Base-by-base conservation (phyloP, 1,284 basidiomycete species). In the Trametes pubescens region DNA sequence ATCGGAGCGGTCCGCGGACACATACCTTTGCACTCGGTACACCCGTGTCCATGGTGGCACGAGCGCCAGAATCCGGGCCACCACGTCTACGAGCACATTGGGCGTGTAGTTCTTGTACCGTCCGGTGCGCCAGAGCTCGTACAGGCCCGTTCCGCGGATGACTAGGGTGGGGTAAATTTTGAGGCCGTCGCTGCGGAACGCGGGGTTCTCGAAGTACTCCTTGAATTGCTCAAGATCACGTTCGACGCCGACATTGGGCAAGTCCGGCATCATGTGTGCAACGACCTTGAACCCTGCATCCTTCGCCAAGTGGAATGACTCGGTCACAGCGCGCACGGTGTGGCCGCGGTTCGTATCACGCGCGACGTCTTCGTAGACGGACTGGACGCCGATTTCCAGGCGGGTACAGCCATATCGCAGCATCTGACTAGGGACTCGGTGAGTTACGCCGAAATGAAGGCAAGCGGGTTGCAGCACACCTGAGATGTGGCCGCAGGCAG, bases 261-360 rank as follows among this genome's bases (percentile, higher is more conserved):
- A 86, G 79, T 98, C 91, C 59, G 95, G 93, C 96, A 98, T 98
- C 96, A 98, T 98, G 75, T 98, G 96, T 21, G 95, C 95, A 46
- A 98, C 96, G 61, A 98, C 95, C 81, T 99, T 99, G 90, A 99
- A 99, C 11, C 97, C 97, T 1, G 97, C 97, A 72, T 99, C 97
- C 79, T 99, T 99, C 38, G 96, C 93, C 71, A 99, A 89, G 75
- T 99, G 98, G 81, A 99, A 99, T 7, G 94, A 96, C 78, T 99
- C 97, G 64, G 93, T 92, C 59, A 99, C 97, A 8, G 98, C 96
- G 65, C 96, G 95, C 57, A 99, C 97, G 26, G 98, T 99, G 80
- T 99, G 98, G 0, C 95, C 94, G 59, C 98, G 92, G 77, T 99
- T 99, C 16, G 97, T 99, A 77, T 99, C 98, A 60, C 97, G 88